phyloP scores from a whole-genome alignment of 148 eudicot species.

The Arctostaphylos glauca region DNA sequence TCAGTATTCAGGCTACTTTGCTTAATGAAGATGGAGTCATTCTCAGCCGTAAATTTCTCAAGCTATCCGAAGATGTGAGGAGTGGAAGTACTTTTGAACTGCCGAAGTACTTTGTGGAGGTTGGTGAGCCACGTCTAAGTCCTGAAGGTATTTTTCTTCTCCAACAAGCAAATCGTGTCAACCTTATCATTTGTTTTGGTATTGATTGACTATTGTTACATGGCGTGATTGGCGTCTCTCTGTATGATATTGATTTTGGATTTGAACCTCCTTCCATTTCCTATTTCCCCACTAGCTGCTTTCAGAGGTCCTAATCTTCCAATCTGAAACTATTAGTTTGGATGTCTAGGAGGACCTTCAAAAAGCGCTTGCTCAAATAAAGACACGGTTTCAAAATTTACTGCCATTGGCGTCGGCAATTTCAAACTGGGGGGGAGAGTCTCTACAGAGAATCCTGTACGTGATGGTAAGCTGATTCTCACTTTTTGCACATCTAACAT shows the following conservation, averaged over 20 bases:
- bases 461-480: conserved; percentile 59
- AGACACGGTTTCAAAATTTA: conserved; percentile 15
- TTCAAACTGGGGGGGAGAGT: conserved; percentile 17
- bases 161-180: not conserved
- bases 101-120: conserved; percentile 34
- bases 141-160: conserved; percentile 24
- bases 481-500: conserved; percentile 9
- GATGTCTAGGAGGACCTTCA: conserved; percentile 35
- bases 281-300: not conserved
- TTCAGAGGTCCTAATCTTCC: conserved; percentile 3
- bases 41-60: conserved; percentile 28
- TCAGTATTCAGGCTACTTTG: conserved; percentile 32
- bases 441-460: conserved; percentile 37
- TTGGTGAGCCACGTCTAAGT: conserved; percentile 28
- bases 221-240: not conserved
- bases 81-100: conserved; percentile 29
- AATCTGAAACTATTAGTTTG: conserved; percentile 11
- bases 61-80: conserved; percentile 29
- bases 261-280: not conserved
- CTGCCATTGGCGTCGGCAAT: conserved; percentile 21
- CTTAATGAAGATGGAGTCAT: conserved; percentile 32
- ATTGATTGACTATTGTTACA: not conserved
- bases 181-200: not conserved
- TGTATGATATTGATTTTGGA: not conserved
- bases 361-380: conserved; percentile 25